Base-by-base conservation (phyloP, 495 filamentous ascomycete species). In the Trichoderma orchidacearum region DNA sequence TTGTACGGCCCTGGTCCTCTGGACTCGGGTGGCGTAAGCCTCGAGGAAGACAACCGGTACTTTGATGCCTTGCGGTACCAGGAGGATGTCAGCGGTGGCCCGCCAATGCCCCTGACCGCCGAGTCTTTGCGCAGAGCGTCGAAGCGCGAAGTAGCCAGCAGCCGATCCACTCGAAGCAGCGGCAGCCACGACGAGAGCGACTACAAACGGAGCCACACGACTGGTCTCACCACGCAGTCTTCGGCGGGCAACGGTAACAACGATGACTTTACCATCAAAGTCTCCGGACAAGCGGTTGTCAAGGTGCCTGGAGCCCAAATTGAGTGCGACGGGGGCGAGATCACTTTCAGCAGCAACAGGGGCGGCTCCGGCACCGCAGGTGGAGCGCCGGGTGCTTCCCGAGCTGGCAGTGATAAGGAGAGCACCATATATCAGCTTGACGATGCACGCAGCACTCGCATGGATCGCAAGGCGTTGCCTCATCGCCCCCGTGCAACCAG, bases 141-240 rank as follows among this genome's bases (percentile, higher is more conserved):
- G 58, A 71, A 69, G 53, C 72, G 68, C 51, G 71, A 67, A 34
- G 65, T 62, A 41, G 62, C 54, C 1, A 77, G 76, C 65, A 79
- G 76, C 63, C 67, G 73, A 23, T 78, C 75, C 30, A 80, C 75
- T 17, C 69, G 72, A 51, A 78, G 74, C 66, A 78, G 68, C 41
- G 72, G 60, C 6, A 80, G 77, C 59, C 75, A 71, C 56, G 78
- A 81, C 60, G 78, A 81, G 59, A 80, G 77, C 62, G 78, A 81
- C 23, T 80, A 75, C 60, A 71, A 70, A 56, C 30, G 32, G 27
- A 74, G 75, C 54, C 79, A 76, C 18, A 73, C 74, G 1, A 78
- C 78, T 8, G 79, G 77, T 8, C 72, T 75, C 25, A 81, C 75
- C n/a, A 81, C 76, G 13, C 65, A 74, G 38, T 73, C 71, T 28